Conservation (phyloP, 2,329 filamentous ascomycete genomes). For the Rachicladosporium sp. region DNA sequence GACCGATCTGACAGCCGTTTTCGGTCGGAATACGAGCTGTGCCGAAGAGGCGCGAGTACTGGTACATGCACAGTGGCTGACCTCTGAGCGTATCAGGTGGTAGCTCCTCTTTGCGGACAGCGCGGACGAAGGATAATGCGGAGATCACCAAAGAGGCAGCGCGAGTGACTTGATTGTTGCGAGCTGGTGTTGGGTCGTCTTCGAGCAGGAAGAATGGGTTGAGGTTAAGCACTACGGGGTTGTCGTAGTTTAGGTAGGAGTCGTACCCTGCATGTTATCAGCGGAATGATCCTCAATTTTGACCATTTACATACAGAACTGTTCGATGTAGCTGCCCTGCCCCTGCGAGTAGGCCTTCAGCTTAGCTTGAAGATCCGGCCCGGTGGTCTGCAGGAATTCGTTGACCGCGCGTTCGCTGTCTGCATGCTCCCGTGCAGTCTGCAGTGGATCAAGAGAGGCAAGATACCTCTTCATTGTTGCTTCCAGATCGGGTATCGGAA, state of each 20-base stretch:
- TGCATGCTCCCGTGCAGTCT: slow-evolving; percentile 65
- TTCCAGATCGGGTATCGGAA: slow-evolving; percentile 85
- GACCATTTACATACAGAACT: slow-evolving; percentile 64
- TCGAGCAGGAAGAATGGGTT: slow-evolving; percentile 97
- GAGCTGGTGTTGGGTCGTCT: slow-evolving; percentile 89
- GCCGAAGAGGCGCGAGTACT: slow-evolving; percentile 89
- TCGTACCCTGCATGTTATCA: slow-evolving; percentile 66
- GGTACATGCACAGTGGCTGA: slow-evolving; percentile 90
- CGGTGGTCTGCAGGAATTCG: slow-evolving; percentile 72
- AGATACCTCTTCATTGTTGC: slow-evolving; percentile 68
- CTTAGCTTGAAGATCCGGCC: slow-evolving; percentile 74
- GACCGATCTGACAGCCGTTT: slow-evolving; percentile 88
- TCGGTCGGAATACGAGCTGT: slow-evolving; percentile 90
- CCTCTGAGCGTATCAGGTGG: slow-evolving; percentile 77
- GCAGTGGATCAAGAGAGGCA: slow-evolving; percentile 65
- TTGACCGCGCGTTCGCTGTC: slow-evolving; percentile 70
- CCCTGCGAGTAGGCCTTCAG: slow-evolving; percentile 80
- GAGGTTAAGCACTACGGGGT: slow-evolving; percentile 90
- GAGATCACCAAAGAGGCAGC: slow-evolving; percentile 87
- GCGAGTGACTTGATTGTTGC: slow-evolving; percentile 92
- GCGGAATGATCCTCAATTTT: neutral
- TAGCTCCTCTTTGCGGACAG: slow-evolving; percentile 83
- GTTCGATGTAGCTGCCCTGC: slow-evolving; percentile 93
- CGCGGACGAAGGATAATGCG: slow-evolving; percentile 80
- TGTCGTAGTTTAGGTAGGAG: slow-evolving; percentile 95